Evolutionary conservation across 2,329 filamentous ascomycete genomes (phyloP).

Genomic region (Dactylellina sp.): DNA sequence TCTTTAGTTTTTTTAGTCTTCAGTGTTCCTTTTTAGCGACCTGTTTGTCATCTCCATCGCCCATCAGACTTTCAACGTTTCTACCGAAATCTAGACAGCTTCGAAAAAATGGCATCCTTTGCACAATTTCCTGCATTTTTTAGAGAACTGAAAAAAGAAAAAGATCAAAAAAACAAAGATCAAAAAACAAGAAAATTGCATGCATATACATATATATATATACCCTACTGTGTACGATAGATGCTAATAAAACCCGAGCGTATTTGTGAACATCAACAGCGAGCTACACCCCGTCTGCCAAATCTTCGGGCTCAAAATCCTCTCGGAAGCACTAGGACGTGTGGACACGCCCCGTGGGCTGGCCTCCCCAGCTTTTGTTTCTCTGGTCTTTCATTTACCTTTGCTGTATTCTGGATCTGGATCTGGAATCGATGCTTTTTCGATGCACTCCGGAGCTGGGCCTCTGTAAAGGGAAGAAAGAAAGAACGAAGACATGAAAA

Average conservation of each 20-base stretch:
- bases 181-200: too few species aligned
- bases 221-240: slow-evolving; percentile 22
- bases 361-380: background rate
- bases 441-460: slow-evolving; percentile 11
- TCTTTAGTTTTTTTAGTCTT: slow-evolving; percentile 21
- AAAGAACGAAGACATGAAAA: slow-evolving; percentile 5
- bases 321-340: slow-evolving; percentile 51
- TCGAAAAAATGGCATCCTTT: too few species aligned
- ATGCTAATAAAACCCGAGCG: slow-evolving; percentile 3
- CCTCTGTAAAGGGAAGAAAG: slow-evolving; percentile 2
- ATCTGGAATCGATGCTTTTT: slow-evolving; percentile 13
- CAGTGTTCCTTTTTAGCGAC: background rate
- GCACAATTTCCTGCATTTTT: too few species aligned
- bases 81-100: too few species aligned
- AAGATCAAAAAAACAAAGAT: too few species aligned
- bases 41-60: too few species aligned
- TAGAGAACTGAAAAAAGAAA: too few species aligned
- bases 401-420: slow-evolving; percentile 38
- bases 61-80: too few species aligned
- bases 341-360: slow-evolving; percentile 16
- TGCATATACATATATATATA: slow-evolving; percentile 24
- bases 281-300: slow-evolving; percentile 42
- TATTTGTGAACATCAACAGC: slow-evolving; percentile 28
- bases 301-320: slow-evolving; percentile 35
- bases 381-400: slow-evolving; percentile 11